phyloP scores from a whole-genome alignment of 129 eudicot species.

The Sambucus nigra region DNA sequence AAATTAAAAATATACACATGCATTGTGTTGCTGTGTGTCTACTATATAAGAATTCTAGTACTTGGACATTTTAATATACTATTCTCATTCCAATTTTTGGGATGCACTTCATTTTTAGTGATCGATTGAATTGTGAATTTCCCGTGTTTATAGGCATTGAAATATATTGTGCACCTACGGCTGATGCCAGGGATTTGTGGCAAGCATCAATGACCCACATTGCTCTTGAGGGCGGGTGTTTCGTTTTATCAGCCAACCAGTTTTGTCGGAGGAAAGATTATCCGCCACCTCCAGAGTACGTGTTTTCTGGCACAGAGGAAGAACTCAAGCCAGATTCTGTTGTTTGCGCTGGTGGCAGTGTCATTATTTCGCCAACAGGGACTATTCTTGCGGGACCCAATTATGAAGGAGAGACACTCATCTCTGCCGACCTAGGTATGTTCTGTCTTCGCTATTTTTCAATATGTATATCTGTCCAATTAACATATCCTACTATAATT shows the following conservation, averaged over 20 bases:
- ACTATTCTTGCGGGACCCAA: constrained; percentile 87
- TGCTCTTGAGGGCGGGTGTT: constrained; percentile 97
- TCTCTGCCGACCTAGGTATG: constrained; percentile 88
- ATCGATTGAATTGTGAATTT: not conserved
- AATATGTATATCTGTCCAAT: not conserved
- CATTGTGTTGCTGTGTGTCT: not conserved
- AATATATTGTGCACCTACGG: constrained; percentile 97
- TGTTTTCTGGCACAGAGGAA: constrained; percentile 56
- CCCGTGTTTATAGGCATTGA: constrained; percentile 55
- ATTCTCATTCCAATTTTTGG: not conserved
- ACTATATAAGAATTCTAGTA: not conserved
- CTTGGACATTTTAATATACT: too few relatives aligned
- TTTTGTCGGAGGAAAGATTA: constrained; percentile 91
- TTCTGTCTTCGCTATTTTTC: too few relatives aligned
- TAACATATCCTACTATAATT: too few relatives aligned
- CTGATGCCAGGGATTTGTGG: constrained; percentile 95
- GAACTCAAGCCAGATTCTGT: constrained; percentile 80
- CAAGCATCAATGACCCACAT: constrained; percentile 98
- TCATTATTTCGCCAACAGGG: constrained; percentile 85
- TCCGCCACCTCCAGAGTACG: constrained; percentile 90
- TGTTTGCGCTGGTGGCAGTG: constrained; percentile 97
- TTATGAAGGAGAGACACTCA: constrained; percentile 87
- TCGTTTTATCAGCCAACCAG: constrained; percentile 88
- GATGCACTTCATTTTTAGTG: not conserved
- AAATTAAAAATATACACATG: not conserved